A percentile compares a stretch with the other conserved stretches of the same genome.
Conservation (phyloP, 148 eudicot species). For the Cornus kousa region DNA sequence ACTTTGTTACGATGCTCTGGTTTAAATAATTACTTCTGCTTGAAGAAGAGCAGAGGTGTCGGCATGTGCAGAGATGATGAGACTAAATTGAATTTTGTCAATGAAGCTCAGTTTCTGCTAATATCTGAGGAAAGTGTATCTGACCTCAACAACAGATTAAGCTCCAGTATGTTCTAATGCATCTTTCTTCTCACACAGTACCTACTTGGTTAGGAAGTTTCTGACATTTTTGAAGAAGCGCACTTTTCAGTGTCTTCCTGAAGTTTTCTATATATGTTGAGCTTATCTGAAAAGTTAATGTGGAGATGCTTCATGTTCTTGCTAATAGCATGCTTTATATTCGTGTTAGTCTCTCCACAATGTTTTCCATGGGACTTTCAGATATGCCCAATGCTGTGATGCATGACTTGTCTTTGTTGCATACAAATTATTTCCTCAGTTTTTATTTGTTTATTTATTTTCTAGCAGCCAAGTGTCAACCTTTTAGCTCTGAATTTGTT, state of each 20-base stretch:
- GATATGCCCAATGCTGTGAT: neutral
- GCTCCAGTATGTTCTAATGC: slow-evolving; percentile 55
- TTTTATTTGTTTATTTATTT: neutral
- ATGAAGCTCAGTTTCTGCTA: slow-evolving; percentile 89
- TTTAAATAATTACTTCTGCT: slow-evolving; percentile 22
- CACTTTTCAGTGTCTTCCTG: neutral
- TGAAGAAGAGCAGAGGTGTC: slow-evolving; percentile 24
- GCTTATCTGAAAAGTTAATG: neutral
- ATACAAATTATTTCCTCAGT: neutral
- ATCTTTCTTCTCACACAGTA: slow-evolving; percentile 1
- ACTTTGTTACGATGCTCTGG: slow-evolving; percentile 62
- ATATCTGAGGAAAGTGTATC: slow-evolving; percentile 79
- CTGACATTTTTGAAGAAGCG: neutral
- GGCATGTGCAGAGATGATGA: slow-evolving; percentile 61
- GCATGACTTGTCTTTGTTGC: neutral
- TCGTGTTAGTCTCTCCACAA: too few species aligned
- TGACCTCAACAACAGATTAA: slow-evolving; percentile 71
- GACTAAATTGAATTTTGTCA: slow-evolving; percentile 73
- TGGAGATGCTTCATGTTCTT: neutral
- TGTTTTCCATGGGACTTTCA: neutral
- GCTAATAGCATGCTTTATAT: neutral
- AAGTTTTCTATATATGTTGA: neutral
- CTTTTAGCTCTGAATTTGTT: neutral
- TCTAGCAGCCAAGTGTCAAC: neutral
- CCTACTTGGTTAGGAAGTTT: too few species aligned